Evolutionary conservation across 805 yeast genomes (phyloP).

Genomic region (Brettanomyces bruxellensis): DNA sequence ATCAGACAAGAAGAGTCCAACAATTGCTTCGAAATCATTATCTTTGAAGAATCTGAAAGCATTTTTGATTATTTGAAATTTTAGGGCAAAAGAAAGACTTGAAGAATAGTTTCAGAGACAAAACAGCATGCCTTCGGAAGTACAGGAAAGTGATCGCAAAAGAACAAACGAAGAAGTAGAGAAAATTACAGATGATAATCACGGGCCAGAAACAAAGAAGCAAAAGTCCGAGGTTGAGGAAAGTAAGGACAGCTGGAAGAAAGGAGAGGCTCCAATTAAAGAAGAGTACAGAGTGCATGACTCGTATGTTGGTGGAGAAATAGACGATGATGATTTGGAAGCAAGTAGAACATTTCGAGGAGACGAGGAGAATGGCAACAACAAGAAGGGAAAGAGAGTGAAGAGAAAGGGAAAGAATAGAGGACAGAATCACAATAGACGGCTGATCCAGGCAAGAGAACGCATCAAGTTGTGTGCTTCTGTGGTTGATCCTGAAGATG

Average conservation of each 20-base stretch:
- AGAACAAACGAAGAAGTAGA: not conserved
- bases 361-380: slow-evolving; percentile 14
- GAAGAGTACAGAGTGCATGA: slow-evolving; percentile 43
- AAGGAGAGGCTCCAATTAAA: slow-evolving; percentile 73
- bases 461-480: slow-evolving; percentile 56
- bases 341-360: slow-evolving; percentile 23
- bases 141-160: not conserved
- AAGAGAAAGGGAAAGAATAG: slow-evolving; percentile 34
- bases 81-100: not conserved
- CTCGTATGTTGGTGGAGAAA: not conserved
- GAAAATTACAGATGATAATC: not conserved
- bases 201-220: not conserved
- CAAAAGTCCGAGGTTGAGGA: not conserved
- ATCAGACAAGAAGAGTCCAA: no score
- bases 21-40: no score
- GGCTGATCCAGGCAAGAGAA: slow-evolving; percentile 60
- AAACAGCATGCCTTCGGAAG: not conserved
- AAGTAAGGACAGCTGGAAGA: slow-evolving; percentile 10
- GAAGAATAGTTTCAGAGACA: not conserved
- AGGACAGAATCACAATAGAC: slow-evolving; percentile 83
- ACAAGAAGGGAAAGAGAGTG: slow-evolving; percentile 31
- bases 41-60: no score
- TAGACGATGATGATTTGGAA: slow-evolving; percentile 38
- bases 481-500: slow-evolving; percentile 44
- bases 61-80: no score